Conservation (phyloP, 2,329 filamentous ascomycete species). For the Neonectria magnoliae region DNA sequence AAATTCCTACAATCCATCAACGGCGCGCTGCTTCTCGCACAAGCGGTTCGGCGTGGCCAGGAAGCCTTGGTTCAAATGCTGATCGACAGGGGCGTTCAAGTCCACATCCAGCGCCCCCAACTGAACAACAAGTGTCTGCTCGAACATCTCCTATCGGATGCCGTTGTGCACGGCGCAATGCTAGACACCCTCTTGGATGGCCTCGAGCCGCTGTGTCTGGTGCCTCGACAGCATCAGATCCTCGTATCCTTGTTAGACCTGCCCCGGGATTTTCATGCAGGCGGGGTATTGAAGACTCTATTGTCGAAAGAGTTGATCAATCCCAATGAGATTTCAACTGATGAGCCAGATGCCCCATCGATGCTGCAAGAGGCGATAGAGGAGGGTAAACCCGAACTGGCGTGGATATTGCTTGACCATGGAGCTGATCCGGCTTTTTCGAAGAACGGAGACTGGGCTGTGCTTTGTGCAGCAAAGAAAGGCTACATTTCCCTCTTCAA, state of each 20-base stretch:
- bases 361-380: slow-evolving; percentile 31
- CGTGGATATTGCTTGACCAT: slow-evolving; percentile 24
- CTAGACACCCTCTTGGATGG: slow-evolving; percentile 22
- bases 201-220: slow-evolving; percentile 20
- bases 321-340: slow-evolving; percentile 17
- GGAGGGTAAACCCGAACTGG: slow-evolving; percentile 14
- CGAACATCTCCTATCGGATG: slow-evolving; percentile 24
- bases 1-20: slow-evolving; percentile 19
- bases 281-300: slow-evolving; percentile 17
- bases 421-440: slow-evolving; percentile 33
- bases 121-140: slow-evolving; percentile 23
- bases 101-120: slow-evolving; percentile 13
- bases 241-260: slow-evolving; percentile 22
- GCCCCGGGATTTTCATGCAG: slow-evolving; percentile 2
- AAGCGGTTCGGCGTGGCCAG: slow-evolving; percentile 18
- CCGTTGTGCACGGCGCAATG: slow-evolving; percentile 16
- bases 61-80: slow-evolving; percentile 22
- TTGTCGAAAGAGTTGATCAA: slow-evolving; percentile 29
- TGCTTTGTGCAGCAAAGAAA: slow-evolving; percentile 25
- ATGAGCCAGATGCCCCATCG: background rate
- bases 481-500: slow-evolving; percentile 31
- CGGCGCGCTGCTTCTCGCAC: slow-evolving; percentile 23
- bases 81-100: slow-evolving; percentile 24
- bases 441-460: slow-evolving; percentile 17
- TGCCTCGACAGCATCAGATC: slow-evolving; percentile 26